Evolutionary conservation across 2,329 filamentous ascomycete species (phyloP), one percentile per base, ranked within the genome.

Genomic region (Colletotrichum costaricense): DNA sequence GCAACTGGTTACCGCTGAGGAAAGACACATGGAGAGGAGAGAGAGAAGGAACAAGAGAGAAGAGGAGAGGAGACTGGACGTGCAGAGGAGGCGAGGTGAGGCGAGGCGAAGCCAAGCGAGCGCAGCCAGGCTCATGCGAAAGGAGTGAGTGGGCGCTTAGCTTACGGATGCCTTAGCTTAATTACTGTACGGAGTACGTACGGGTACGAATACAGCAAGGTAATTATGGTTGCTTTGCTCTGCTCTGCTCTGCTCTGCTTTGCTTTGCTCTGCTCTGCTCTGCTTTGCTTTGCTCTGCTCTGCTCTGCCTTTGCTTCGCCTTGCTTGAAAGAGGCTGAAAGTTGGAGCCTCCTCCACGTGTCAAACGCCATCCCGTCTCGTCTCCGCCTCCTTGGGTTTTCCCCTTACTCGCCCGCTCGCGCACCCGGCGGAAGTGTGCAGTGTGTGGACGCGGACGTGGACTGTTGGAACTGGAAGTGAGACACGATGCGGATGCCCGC

Each of bases 401-500:
- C 24, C 63, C 63, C 63, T 57, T 65, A 65, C 63, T 65, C 63
- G 63, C 63, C 63, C 63, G 63, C 52, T 42, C 52, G 49, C 63
- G 63, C 63, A 30, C 52, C 63, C 30, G 30, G 52, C 52, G 49
- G 52, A 38, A 65, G 63, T 42, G 30, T 65, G 63, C 33, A 65
- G 63, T 54, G 62, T 64, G 62, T 24, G n/a, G n/a, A 63, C 46
- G 62, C 14, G 49, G 60, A 63, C 60, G 60, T 24, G 49, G 60
- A 63, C 60, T 4, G 67, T 66, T 16, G 52, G 65, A 22, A 57
- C 57, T 42, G 67, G 26, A 73, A 56, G 49, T 73, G 67, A 73
- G 71, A 73, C 71, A 73, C 60, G 67, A 73, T 73, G 71, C 71
- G 71, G 67, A 71, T 73, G 71, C 60, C 67, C 60, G 71, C 67